Base-by-base conservation (phyloP, 495 filamentous ascomycete species). In the Schizothecium vesticola region DNA sequence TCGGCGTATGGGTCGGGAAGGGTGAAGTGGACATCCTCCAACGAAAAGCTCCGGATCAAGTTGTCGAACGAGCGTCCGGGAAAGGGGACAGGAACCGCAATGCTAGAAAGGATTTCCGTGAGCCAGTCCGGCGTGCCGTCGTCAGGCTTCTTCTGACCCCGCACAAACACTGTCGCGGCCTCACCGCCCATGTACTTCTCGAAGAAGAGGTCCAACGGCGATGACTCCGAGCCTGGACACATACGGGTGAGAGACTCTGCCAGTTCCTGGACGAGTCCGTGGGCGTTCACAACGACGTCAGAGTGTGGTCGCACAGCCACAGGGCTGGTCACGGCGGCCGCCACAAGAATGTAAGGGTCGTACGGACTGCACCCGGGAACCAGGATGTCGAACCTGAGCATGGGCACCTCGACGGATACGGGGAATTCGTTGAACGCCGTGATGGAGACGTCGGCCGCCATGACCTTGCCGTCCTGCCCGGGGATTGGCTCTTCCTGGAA, bases 161-260 rank as follows among this genome's bases (percentile, higher is more conserved):
- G 90, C 43, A 97, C 87, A 75, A 91, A 94, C 8, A 98, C 83
- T 0, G 87, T 93, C 3, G 89, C 91, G 36, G 89, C 81, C 26
- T 89, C 80, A 56, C 93, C 93, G 67, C 91, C 86, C 62, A 97
- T 87, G 76, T 95, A 99, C 66, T 86, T 87, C 19, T 86, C 87
- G 28, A 99, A 83, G 21, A 99, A 81, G n/a, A 86, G 80, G 73
- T 99, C 95, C 64, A 99, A 82, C 1, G 95, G 94, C 0, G 95
- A 97, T 13, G 85, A 87, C 21, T 88, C 79, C 10, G 87, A 87
- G 58, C 88, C 82, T 0, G 95, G 95, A 70, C 95, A 99, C 23
- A 80, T 79, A 8, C 77, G 82, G 11, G 86, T 91, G 28, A 99
- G 80, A 21, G 85, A 77, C 51, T 90, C 83, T 3, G 95, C 91